Evolutionary conservation across 2,329 filamentous ascomycete species (phyloP).

Genomic region (Fusarium sp.): DNA sequence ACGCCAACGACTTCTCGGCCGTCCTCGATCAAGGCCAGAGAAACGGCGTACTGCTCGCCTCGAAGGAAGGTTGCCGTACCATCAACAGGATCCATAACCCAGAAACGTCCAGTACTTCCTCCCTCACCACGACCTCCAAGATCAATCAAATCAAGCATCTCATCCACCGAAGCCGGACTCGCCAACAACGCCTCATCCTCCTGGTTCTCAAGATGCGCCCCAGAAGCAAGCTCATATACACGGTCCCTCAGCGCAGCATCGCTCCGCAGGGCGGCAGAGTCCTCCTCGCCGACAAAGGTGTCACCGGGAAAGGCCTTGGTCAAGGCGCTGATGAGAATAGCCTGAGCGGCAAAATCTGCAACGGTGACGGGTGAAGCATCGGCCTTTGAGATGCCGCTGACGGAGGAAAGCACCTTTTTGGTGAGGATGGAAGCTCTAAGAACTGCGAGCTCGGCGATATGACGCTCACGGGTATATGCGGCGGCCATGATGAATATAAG

Average conservation of each 20-base stretch:
- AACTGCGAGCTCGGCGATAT: slow-evolving; percentile 58
- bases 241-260: slow-evolving; percentile 60
- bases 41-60: slow-evolving; percentile 72
- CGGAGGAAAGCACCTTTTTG: slow-evolving; percentile 58
- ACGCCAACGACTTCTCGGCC: slow-evolving; percentile 69
- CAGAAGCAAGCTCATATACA: slow-evolving; percentile 66
- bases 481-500: slow-evolving; percentile 30
- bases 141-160: slow-evolving; percentile 73
- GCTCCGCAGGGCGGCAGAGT: slow-evolving; percentile 62
- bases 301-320: slow-evolving; percentile 66
- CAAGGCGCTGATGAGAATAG: slow-evolving; percentile 68
- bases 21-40: slow-evolving; percentile 67
- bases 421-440: slow-evolving; percentile 68
- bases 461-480: slow-evolving; percentile 45
- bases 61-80: slow-evolving; percentile 72
- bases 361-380: slow-evolving; percentile 72
- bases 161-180: slow-evolving; percentile 58
- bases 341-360: slow-evolving; percentile 73
- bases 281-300: slow-evolving; percentile 72
- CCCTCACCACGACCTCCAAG: slow-evolving; percentile 59
- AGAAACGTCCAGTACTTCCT: slow-evolving; percentile 57
- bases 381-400: slow-evolving; percentile 64
- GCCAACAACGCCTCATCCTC: slow-evolving; percentile 44
- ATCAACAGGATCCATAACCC: slow-evolving; percentile 75
- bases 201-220: slow-evolving; percentile 14